phyloP scores from a whole-genome alignment of 768 basidiomycete genomes.

The Pleurotus sapidus region DNA sequence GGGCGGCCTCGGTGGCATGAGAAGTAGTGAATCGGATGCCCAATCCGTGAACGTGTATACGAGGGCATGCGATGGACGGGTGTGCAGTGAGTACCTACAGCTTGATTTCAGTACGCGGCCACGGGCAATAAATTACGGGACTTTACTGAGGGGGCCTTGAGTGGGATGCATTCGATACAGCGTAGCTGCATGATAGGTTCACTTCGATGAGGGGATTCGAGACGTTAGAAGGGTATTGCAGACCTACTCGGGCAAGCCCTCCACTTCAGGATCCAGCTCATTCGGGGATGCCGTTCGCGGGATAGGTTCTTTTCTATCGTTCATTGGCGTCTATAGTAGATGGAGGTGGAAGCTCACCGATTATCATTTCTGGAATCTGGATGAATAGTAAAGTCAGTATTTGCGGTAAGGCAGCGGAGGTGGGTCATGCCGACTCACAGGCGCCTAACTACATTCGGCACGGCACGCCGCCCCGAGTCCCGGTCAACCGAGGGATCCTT shows the following conservation, averaged over 20 bases:
- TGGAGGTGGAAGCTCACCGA: too few species aligned
- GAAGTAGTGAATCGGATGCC: conserved; percentile 29
- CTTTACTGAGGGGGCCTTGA: conserved; percentile 1
- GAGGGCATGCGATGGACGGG: conserved; percentile 24
- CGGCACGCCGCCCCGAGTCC: too few species aligned
- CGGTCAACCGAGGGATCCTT: too few species aligned
- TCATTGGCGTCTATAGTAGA: too few species aligned
- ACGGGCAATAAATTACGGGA: neutral
- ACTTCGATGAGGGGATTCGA: neutral
- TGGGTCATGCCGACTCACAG: too few species aligned
- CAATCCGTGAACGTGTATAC: conserved; percentile 39
- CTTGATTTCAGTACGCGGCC: neutral
- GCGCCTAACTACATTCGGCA: too few species aligned
- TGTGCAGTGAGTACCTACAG: neutral
- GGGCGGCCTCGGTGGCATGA: conserved; percentile 29
- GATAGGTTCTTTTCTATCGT: neutral
- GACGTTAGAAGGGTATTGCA: neutral
- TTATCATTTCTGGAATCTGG: too few species aligned
- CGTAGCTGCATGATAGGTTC: neutral
- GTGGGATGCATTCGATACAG: neutral
- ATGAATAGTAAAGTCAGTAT: too few species aligned
- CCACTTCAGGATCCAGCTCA: neutral
- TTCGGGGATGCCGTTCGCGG: neutral
- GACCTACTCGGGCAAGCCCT: neutral
- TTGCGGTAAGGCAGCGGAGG: too few species aligned